Evolutionary conservation across 2,329 filamentous ascomycete species (phyloP).

Genomic region (Fusarium tuaranense): DNA sequence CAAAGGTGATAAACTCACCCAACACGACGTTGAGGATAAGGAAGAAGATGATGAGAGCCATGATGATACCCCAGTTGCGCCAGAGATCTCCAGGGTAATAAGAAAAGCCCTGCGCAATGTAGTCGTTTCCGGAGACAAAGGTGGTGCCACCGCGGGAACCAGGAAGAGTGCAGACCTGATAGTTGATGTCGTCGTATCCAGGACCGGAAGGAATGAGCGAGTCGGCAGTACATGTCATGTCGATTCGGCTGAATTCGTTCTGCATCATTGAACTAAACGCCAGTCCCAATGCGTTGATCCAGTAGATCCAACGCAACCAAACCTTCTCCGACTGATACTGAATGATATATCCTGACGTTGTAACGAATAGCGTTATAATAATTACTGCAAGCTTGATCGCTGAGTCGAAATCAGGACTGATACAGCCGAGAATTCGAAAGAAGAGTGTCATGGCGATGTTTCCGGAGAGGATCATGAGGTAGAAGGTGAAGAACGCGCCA

Average conservation of each 20-base stretch:
- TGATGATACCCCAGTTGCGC: slow-evolving; percentile 86
- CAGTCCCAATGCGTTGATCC: slow-evolving; percentile 79
- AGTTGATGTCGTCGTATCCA: slow-evolving; percentile 75
- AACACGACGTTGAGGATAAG: slow-evolving; percentile 80
- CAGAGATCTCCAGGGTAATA: slow-evolving; percentile 78
- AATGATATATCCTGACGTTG: slow-evolving; percentile 86
- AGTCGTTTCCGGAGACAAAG: slow-evolving; percentile 73
- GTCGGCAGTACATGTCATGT: slow-evolving; percentile 74
- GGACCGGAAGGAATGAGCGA: slow-evolving; percentile 79
- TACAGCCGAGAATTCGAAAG: slow-evolving; percentile 79
- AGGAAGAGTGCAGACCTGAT: slow-evolving; percentile 85
- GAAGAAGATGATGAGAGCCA: slow-evolving; percentile 81
- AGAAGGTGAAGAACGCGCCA: slow-evolving; percentile 83
- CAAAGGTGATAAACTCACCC: slow-evolving; percentile 82
- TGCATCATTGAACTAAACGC: slow-evolving; percentile 85
- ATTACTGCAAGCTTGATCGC: slow-evolving; percentile 86
- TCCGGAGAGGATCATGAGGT: slow-evolving; percentile 74
- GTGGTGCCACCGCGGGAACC: slow-evolving; percentile 76
- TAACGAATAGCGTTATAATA: slow-evolving; percentile 83
- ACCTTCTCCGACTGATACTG: slow-evolving; percentile 80
- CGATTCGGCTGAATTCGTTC: slow-evolving; percentile 81
- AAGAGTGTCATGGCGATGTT: slow-evolving; percentile 82
- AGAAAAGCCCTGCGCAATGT: slow-evolving; percentile 75
- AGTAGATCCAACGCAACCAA: slow-evolving; percentile 86
- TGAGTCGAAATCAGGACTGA: slow-evolving; percentile 85